These are phyloP conservation scores for Eremochloa ophiuroides DNA, from an alignment of 176 grass and related monocot species.

Conservation along the genomic window DNA sequence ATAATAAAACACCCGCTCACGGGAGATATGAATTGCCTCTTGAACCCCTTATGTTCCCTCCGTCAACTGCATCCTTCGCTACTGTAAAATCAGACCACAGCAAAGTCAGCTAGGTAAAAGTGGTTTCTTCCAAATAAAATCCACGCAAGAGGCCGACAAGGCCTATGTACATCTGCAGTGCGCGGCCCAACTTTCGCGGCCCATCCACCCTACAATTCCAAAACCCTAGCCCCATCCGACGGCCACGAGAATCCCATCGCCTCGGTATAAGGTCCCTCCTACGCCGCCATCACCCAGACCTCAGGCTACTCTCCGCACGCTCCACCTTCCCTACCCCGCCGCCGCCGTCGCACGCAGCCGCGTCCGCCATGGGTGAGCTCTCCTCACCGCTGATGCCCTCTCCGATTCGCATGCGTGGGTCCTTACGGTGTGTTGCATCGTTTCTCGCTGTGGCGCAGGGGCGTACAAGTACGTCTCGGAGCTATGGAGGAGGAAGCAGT, in stretches of 20 bases:
- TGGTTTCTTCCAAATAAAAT: too few relatives aligned
- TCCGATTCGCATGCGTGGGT: neutral
- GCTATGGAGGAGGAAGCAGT: slow-evolving; percentile 91
- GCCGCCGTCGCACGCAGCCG: slow-evolving; percentile 7
- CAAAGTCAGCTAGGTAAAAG: too few relatives aligned
- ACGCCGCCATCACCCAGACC: neutral
- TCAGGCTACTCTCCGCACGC: neutral
- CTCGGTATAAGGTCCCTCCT: neutral
- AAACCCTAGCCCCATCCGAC: slow-evolving; percentile 52
- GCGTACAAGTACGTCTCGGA: slow-evolving; percentile 88
- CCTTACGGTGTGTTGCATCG: neutral
- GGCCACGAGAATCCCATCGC: neutral
- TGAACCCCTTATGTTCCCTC: too few relatives aligned
- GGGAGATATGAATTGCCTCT: too few relatives aligned
- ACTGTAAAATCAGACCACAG: too few relatives aligned
- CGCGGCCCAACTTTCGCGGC: neutral
- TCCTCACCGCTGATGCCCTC: neutral
- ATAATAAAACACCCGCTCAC: too few relatives aligned
- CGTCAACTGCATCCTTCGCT: too few relatives aligned
- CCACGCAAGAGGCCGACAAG: too few relatives aligned
- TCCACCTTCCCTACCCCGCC: neutral
- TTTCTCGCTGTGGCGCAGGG: slow-evolving; percentile 32
- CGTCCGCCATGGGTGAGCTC: slow-evolving; percentile 40
- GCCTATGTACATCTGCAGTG: too few relatives aligned
- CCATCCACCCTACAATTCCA: neutral